Conservation (phyloP, 169 alveolate genomes). For the Cryptosporidium sp. region DNA sequence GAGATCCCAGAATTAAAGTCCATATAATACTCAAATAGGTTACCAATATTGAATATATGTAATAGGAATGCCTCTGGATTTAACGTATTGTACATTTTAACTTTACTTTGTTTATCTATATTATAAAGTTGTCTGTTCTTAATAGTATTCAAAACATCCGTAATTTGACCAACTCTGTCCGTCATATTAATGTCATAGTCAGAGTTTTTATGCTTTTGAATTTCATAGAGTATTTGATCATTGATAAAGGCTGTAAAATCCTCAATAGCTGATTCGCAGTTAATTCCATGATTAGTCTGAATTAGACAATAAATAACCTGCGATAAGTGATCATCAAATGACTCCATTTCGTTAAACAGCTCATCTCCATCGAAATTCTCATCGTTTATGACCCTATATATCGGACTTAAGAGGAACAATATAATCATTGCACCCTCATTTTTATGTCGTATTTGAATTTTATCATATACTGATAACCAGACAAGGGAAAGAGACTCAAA, state of each 20-base stretch:
- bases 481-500: slow-evolving; percentile 59
- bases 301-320: slow-evolving; percentile 49
- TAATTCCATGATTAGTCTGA: slow-evolving; percentile 16
- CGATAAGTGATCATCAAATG: slow-evolving; percentile 33
- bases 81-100: slow-evolving; percentile 8
- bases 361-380: slow-evolving; percentile 15
- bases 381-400: slow-evolving; percentile 21
- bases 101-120: neutral
- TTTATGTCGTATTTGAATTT: slow-evolving; percentile 8
- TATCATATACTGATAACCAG: slow-evolving; percentile 50
- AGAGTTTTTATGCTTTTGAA: neutral
- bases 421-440: slow-evolving; percentile 63
- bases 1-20: slow-evolving; percentile 23
- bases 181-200: slow-evolving; percentile 28
- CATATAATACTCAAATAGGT: slow-evolving; percentile 16
- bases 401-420: slow-evolving; percentile 27
- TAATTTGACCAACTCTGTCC: neutral
- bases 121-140: slow-evolving; percentile 8
- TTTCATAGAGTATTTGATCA: slow-evolving; percentile 43
- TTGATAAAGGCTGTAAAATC: slow-evolving; percentile 2
- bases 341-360: neutral
- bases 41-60: slow-evolving; percentile 33
- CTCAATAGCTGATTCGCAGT: slow-evolving; percentile 21
- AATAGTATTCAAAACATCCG: slow-evolving; percentile 5
- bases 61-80: slow-evolving; percentile 34